Base-by-base conservation (phyloP, 202 grass and related monocot species). In the Brachypodium distachyon region DNA sequence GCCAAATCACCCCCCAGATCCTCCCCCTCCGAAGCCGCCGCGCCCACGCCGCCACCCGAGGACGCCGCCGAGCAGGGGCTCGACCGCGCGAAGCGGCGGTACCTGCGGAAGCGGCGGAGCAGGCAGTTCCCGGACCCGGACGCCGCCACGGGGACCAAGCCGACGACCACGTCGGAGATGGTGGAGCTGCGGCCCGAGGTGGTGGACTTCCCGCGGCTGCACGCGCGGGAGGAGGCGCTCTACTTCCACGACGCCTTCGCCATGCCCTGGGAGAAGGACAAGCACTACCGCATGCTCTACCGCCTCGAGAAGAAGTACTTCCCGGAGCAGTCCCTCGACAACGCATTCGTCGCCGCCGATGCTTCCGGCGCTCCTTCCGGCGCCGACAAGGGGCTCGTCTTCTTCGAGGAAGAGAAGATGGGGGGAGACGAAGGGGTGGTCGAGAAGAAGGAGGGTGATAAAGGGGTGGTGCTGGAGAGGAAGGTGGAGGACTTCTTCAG, bases 241-340 rank as follows among this genome's bases (percentile, higher is more conserved):
- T 98, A 92, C 91, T 98, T 94, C 83, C 87, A 98, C 83, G 91
- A 98, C 82, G 71, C 95, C 25, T 98, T 98, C 69, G 91, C 91
- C 5, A 82, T 92, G 23, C 95, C 91, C 19, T 98, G 95, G 95
- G 95, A 98, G 84, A 98, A 94, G 83, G 84, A 98, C 66, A 98
- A 92, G 73, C 95, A 98, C 89, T 98, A 98, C 73, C 87, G 91
- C 77, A 94, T 98, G 91, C 88, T 94, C 39, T 90, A 98, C 76
- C 86, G 80, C 76, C 87, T 98, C 57, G 91, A 98, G 91, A 98
- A 98, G 80, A 98, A 98, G 80, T 98, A 92, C 80, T 94, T 94
- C 70, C 95, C 95, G 2, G 79, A 92, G 49, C 89, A 98, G 55
- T 94, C 95, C 14, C 91, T 98, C 50, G 95, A 98, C 65, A 98